Base-by-base conservation (phyloP, 2,329 filamentous ascomycete genomes). In the Ceratocystis smalleyi region DNA sequence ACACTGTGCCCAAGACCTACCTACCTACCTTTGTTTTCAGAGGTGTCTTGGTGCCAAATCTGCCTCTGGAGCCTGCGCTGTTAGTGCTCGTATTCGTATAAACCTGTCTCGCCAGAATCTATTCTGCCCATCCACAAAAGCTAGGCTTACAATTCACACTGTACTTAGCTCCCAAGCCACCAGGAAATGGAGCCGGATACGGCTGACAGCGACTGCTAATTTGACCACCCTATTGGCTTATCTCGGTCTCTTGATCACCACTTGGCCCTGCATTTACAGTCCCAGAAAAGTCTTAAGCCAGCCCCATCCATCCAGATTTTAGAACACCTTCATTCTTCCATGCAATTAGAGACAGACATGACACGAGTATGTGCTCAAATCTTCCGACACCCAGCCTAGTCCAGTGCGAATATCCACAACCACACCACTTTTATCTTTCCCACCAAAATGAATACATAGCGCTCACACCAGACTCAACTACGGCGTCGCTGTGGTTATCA, bases 11-110 rank as follows among this genome's bases (percentile, higher is more conserved):
- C 10, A 62, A 40, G 15, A 15, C 35, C 35, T 40, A 5, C 35
- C 35, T 40, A 15, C 35, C 35, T 40, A 5, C 35, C 35, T 40
- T 15, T 1, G 35, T 40, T 40, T 40, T 40, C 10, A 40, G 35
- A 40, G 35, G 35, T 15, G 35, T 12, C 27, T 12, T 17, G 2
- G n/a, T 10, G 17, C 27, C 40, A n/a, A 49, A 32, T 12, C 10
- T 45, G 19, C 22, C 43, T 32, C 5, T 47, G 1, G 12, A 35
- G 24, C 24, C 49, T 24, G 19, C 5, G 24, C 12, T 55, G 17
- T n/a, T n/a, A n/a, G 43, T 45, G 40, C 24, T 64, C 63, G 61
- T 65, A 68, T 67, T 67, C 64, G 67, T 68, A 63, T 67, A 45
- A 70, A 7, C 19, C 22, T 22, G 59, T 61, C n/a, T 61, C 55